Evolutionary conservation across 2,329 filamentous ascomycete genomes (phyloP).

Genomic region (Fusarium sp.): DNA sequence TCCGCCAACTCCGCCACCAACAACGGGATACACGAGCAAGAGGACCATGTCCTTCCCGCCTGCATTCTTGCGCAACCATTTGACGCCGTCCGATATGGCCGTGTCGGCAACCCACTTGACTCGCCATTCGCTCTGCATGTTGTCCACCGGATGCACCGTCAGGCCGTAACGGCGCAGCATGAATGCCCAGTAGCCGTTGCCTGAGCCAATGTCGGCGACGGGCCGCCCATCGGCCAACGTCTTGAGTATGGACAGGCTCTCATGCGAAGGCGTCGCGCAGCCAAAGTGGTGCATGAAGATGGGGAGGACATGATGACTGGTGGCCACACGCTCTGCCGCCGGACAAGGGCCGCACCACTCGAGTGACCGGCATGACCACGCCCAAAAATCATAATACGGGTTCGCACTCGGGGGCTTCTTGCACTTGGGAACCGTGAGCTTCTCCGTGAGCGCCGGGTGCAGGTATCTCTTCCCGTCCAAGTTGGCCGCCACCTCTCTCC

Average conservation of each 20-base stretch:
- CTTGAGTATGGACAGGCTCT: slow-evolving; percentile 71
- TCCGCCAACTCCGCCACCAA: slow-evolving; percentile 72
- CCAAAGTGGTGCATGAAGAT: slow-evolving; percentile 85
- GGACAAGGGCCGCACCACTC: slow-evolving; percentile 73
- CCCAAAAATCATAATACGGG: slow-evolving; percentile 76
- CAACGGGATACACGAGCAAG: slow-evolving; percentile 79
- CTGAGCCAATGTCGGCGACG: slow-evolving; percentile 76
- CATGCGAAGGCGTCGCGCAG: slow-evolving; percentile 76
- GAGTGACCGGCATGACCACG: slow-evolving; percentile 72
- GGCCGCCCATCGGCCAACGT: slow-evolving; percentile 64
- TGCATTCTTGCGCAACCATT: slow-evolving; percentile 64
- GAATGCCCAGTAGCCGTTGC: slow-evolving; percentile 82
- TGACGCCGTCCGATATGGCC: slow-evolving; percentile 67
- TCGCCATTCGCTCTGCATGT: slow-evolving; percentile 75
- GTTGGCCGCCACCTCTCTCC: slow-evolving; percentile 66
- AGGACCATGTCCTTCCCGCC: slow-evolving; percentile 69
- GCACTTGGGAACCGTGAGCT: slow-evolving; percentile 59
- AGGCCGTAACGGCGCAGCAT: slow-evolving; percentile 73
- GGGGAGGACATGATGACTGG: slow-evolving; percentile 76
- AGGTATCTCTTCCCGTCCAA: slow-evolving; percentile 66
- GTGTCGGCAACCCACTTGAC: slow-evolving; percentile 78
- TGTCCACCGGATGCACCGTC: slow-evolving; percentile 72
- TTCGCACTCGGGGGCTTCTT: slow-evolving; percentile 64
- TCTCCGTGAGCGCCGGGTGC: slow-evolving; percentile 54
- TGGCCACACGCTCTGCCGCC: slow-evolving; percentile 62